Percentiles rank a stretch among this genome's conserved stretches.
Conservation (phyloP, 2,329 filamentous ascomycete genomes). For the Colletotrichum lindemuthianum region DNA sequence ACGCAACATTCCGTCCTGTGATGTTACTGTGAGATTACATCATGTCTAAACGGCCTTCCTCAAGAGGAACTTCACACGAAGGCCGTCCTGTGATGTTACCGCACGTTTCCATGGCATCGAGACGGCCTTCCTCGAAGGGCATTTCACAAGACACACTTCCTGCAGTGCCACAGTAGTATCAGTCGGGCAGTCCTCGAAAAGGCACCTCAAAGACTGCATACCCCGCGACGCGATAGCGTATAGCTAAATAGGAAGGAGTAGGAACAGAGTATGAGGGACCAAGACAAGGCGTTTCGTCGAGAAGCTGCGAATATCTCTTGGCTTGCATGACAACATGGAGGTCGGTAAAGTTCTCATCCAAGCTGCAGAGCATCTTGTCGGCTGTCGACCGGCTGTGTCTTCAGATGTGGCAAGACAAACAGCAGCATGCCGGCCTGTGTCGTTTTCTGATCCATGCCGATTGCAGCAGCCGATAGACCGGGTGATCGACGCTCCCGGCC, state of each 20-base stretch:
- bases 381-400: slow-evolving; percentile 20
- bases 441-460: neutral
- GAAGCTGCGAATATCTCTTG: slow-evolving; percentile 1
- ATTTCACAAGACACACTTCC: slow-evolving; percentile 9
- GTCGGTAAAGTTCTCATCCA: slow-evolving; percentile 10
- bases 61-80: slow-evolving; percentile 17
- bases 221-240: slow-evolving; percentile 16
- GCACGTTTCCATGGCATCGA: slow-evolving; percentile 3
- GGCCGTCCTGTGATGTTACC: slow-evolving; percentile 11
- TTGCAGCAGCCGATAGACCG: neutral
- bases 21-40: slow-evolving; percentile 7
- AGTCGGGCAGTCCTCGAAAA: slow-evolving; percentile 21
- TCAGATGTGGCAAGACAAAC: slow-evolving; percentile 19
- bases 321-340: neutral
- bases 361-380: neutral
- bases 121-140: slow-evolving; percentile 16
- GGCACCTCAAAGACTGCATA: slow-evolving; percentile 20
- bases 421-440: slow-evolving; percentile 2
- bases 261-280: neutral
- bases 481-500: slow-evolving; percentile 2
- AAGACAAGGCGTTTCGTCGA: slow-evolving; percentile 1
- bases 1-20: slow-evolving; percentile 3
- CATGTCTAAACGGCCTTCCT: slow-evolving; percentile 12
- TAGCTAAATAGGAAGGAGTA: slow-evolving; percentile 31
- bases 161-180: slow-evolving; percentile 21